Evolutionary conservation across 2,329 filamentous ascomycete species (phyloP).

Genomic region (Leptographium galeiforme): DNA sequence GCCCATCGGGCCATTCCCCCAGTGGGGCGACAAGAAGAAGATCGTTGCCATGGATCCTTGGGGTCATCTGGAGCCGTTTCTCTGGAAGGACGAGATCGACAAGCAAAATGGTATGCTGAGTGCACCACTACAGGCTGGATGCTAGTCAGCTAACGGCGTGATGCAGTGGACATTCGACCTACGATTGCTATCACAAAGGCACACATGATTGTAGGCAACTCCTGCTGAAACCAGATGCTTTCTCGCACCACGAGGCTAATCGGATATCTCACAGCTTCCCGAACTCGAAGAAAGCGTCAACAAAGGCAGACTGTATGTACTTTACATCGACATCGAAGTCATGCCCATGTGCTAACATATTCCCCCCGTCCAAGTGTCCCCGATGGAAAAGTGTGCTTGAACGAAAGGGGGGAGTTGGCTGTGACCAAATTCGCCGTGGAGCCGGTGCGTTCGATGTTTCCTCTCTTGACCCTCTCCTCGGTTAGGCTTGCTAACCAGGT

Average conservation of each 20-base stretch:
- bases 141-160: conserved; percentile 1
- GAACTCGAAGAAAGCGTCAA: conserved; percentile 84
- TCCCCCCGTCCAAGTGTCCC: conserved; percentile 28
- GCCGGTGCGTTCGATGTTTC: conserved; percentile 44
- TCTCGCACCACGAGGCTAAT: neutral
- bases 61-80: conserved; percentile 74
- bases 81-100: conserved; percentile 67
- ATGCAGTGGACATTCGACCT: conserved; percentile 63
- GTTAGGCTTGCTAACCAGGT: too few relatives aligned
- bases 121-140: too few relatives aligned
- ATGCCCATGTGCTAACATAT: neutral
- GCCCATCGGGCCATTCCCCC: conserved; percentile 73
- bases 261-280: conserved; percentile 41
- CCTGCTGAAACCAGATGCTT: neutral
- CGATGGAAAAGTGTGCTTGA: conserved; percentile 85
- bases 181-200: conserved; percentile 87
- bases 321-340: too few relatives aligned
- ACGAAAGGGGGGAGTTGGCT: conserved; percentile 70
- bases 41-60: conserved; percentile 96
- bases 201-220: conserved; percentile 58
- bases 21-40: conserved; percentile 83
- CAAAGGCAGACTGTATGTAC: conserved; percentile 51
- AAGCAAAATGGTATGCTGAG: conserved; percentile 49
- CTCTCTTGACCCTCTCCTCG: neutral
- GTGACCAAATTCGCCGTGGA: conserved; percentile 97